Base-by-base conservation (phyloP, 2,329 filamentous ascomycete species). In the Phaeoacremonium minimum region DNA sequence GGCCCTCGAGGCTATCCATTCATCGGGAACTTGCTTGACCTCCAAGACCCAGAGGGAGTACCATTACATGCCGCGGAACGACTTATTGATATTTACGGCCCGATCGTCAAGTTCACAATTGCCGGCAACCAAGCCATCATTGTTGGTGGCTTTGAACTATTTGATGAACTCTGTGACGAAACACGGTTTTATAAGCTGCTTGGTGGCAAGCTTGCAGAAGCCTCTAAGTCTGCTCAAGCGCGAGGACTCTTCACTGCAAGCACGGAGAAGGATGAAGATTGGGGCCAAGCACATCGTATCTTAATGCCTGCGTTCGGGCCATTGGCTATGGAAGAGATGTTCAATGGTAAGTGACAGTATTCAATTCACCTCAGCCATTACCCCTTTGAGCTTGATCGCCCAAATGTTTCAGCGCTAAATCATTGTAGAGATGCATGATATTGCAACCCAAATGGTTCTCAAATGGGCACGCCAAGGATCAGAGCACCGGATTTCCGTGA, bases 141-240 rank as follows among this genome's bases (percentile, higher is more conserved):
- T 12, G 45, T 57, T 31, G 74, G 74, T 47, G 69, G 71, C 51
- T 71, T 67, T 52, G 49, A 57, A 28, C 65, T 66, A 37, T 51
- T 71, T 15, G 39, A 49, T 19, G 59, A 51, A 32, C 45, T 49
- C 14, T 60, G 55, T 33, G 50, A 58, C 32, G 45, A 47, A 7
- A 26, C 32, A 11, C 37, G 36, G 5, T 47, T 40, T 28, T 43
- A 47, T 19, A 47, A 47, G 38, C 16, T 33, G n/a, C 7, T 39
- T 43, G 7, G 38, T 31, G 8, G 45, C 43, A 1, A 38, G 39
- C 17, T 39, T 44, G 18, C 36, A 42, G 28, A 32, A 33, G 11
- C 28, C 45, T 28, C 32, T 43, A 15, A 29, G 28, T 4, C 35
- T 47, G 15, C 18, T 42, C 17, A 45, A 45, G 37, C 9, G 32